Conservation (phyloP, 2,329 filamentous ascomycete genomes). For the Phyllosticta citrichinensis region DNA sequence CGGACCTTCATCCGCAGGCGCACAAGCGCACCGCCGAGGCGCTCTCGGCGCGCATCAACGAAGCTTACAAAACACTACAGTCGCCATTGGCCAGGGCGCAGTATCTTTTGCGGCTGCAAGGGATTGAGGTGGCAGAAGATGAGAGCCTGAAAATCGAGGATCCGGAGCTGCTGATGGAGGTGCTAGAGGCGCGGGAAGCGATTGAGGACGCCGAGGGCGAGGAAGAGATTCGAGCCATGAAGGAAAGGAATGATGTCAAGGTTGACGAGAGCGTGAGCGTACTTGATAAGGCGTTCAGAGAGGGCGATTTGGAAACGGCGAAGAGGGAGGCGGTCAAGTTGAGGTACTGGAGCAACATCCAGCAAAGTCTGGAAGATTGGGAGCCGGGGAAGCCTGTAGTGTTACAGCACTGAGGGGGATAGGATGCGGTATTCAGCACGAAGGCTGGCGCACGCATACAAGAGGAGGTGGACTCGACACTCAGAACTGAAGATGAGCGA, state of each 20-base stretch:
- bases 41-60: constrained; percentile 75
- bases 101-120: constrained; percentile 64
- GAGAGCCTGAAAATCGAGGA: constrained; percentile 63
- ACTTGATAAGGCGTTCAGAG: constrained; percentile 55
- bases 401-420: constrained; percentile 39
- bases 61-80: constrained; percentile 77
- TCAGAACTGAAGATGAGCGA: too few relatives aligned
- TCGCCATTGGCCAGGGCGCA: constrained; percentile 77
- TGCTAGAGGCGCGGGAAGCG: constrained; percentile 61
- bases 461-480: not conserved
- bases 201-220: constrained; percentile 51
- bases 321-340: constrained; percentile 64
- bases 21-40: constrained; percentile 58
- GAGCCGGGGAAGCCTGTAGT: constrained; percentile 61
- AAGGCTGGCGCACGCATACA: not conserved
- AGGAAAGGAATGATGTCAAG: constrained; percentile 55
- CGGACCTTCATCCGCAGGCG: constrained; percentile 49
- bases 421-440: not conserved
- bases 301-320: constrained; percentile 56
- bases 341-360: constrained; percentile 85
- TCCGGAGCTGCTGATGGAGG: constrained; percentile 63
- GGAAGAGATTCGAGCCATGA: constrained; percentile 50
- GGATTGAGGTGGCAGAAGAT: constrained; percentile 69
- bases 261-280: constrained; percentile 52
- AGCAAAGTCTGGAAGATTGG: constrained; percentile 72